Base-by-base conservation (phyloP, 2,329 filamentous ascomycete species). In the Penicillium sp. region DNA sequence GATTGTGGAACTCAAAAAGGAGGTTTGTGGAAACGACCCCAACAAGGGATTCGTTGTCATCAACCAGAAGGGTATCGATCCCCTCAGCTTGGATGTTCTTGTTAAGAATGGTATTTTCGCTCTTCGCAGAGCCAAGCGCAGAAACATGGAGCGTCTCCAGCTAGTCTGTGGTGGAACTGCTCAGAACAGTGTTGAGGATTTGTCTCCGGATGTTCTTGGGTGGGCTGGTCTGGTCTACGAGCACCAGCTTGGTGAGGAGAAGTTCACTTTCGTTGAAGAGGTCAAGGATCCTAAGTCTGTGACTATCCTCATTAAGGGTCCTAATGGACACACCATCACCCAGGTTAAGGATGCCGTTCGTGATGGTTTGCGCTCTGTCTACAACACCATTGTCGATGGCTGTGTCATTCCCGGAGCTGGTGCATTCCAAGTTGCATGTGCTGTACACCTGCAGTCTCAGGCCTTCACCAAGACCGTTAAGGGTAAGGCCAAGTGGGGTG, bases 1-100 rank as follows among this genome's bases (percentile, higher is more conserved):
- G 82, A 97, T 99, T 74, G 90, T 99, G 13, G 93, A 97, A 67
- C 82, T 99, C 64, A 99, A 99, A 86, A 96, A 97, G 82, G 87
- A 96, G 77, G 91, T 97, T 15, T 99, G 94, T 77, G 94, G 93
- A 31, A 89, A 87, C 68, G 94, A 97, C 70, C 86, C 88, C 9
- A 94, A 91, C 80, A 97, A 97, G 83, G 89, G 89, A 70, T 99
- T 99, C 74, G 94, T 97, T 65, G 88, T 99, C 70, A 91, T 99
- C 78, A 99, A 99, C 82, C 94, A 99, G 79, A 99, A 99, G 84
- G 94, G 94, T 62, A 99, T 99, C 68, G 94, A 99, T 74, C 94
- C 94, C 23, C 82, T 99, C 61, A 97, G 93, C 53, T 83, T 99
- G 66, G 94, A 99, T 70, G 92, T 99, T 13, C 82, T 99, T 58